Percentiles rank a stretch among this genome's conserved stretches.
These are phyloP conservation scores for Penicillium salamii DNA, from an alignment of 495 filamentous ascomycete species.

Conservation along the genomic window DNA sequence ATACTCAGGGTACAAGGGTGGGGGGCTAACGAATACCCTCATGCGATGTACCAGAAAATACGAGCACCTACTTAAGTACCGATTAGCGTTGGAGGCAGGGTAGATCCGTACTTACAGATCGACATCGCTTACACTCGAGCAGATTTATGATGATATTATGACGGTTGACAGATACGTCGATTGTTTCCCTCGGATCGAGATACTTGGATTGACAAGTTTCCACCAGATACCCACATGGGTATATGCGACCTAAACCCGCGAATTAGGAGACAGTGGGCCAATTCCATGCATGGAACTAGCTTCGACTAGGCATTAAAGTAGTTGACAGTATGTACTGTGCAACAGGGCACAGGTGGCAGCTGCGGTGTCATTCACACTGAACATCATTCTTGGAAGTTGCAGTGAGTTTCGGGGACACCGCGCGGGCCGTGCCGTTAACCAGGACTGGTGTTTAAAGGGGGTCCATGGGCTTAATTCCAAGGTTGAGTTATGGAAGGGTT, in stretches of 20 bases:
- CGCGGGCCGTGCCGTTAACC: slow-evolving; percentile 4
- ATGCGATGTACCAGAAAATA: neutral
- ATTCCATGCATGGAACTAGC: too few species aligned
- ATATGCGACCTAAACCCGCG: slow-evolving; percentile 1
- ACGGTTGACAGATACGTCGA: neutral
- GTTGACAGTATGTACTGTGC: slow-evolving; percentile 1
- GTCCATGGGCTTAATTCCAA: too few species aligned
- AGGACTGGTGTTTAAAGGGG: too few species aligned
- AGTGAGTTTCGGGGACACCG: neutral
- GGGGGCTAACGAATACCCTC: neutral
- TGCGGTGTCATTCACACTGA: slow-evolving; percentile 17
- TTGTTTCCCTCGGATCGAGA: neutral
- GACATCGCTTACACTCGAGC: neutral
- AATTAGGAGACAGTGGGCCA: neutral
- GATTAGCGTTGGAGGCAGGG: too few species aligned
- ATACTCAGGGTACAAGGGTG: neutral
- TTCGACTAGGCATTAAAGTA: neutral
- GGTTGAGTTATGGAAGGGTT: too few species aligned
- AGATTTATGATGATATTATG: neutral
- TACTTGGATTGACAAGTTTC: too few species aligned
- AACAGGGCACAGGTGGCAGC: slow-evolving; percentile 9
- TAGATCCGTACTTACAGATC: neutral
- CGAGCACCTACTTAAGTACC: too few species aligned
- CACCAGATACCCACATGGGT: slow-evolving; percentile 3
- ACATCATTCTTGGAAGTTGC: neutral